phyloP scores from a whole-genome alignment of 148 eudicot genomes.

The Nepenthes mirabilis region DNA sequence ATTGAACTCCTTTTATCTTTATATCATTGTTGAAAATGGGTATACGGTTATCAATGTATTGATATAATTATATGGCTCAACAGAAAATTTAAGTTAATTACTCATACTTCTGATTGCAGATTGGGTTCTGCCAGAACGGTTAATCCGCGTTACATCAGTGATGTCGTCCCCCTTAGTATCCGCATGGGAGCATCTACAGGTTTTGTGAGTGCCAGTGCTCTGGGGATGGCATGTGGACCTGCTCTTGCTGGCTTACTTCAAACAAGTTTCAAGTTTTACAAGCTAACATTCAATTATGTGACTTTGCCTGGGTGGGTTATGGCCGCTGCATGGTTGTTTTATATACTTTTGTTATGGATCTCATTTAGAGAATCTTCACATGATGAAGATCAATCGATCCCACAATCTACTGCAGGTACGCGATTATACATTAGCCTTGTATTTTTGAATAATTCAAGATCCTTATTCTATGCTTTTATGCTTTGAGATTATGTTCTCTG shows the following conservation, averaged over 20 bases:
- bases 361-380: conserved; percentile 48
- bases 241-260: conserved; percentile 42
- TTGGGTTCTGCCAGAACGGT: conserved; percentile 85
- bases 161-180: conserved; percentile 64
- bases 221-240: conserved; percentile 94
- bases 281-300: conserved; percentile 44
- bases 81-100: background rate
- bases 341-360: conserved; percentile 42
- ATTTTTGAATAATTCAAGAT: background rate
- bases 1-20: background rate
- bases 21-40: background rate
- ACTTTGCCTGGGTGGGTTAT: conserved; percentile 90
- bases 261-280: conserved; percentile 18
- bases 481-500: background rate
- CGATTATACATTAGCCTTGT: too few relatives aligned
- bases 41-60: too few relatives aligned
- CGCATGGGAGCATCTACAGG: conserved; percentile 79
- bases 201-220: conserved; percentile 90
- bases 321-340: conserved; percentile 77
- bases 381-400: background rate
- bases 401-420: background rate
- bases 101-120: conserved; percentile 16
- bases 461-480: too few relatives aligned
- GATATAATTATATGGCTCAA: background rate
- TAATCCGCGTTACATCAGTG: conserved; percentile 69